phyloP scores from a whole-genome alignment of 2,329 filamentous ascomycete genomes.

The Spiromastix sp. region DNA sequence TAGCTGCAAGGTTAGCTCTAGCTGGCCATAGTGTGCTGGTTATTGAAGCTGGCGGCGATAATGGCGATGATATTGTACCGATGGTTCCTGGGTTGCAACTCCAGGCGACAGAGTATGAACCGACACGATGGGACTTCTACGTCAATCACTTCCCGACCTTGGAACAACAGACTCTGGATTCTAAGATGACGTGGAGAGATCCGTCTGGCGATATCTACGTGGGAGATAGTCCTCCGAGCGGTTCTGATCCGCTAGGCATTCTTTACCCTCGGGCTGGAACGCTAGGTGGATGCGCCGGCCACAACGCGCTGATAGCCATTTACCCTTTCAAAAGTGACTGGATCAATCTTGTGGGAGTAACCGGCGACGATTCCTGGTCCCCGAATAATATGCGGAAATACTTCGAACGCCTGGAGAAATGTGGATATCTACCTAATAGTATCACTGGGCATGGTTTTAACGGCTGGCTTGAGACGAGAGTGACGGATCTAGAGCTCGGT shows the following conservation, averaged over 20 bases:
- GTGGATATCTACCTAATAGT: constrained; percentile 37
- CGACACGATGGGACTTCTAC: constrained; percentile 53
- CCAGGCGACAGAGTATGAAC: constrained; percentile 44
- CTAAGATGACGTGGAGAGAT: constrained; percentile 49
- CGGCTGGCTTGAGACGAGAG: constrained; percentile 47
- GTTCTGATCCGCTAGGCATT: constrained; percentile 41
- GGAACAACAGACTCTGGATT: constrained; percentile 43
- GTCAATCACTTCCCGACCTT: constrained; percentile 52
- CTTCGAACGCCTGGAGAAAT: constrained; percentile 44
- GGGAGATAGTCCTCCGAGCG: constrained; percentile 41
- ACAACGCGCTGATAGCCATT: constrained; percentile 51
- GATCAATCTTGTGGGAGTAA: constrained; percentile 44
- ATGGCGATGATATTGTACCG: constrained; percentile 40
- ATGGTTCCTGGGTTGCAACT: constrained; percentile 46
- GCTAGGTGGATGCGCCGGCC: constrained; percentile 48
- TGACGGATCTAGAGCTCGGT: constrained; percentile 42
- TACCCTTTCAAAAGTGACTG: constrained; percentile 51
- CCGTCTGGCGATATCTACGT: constrained; percentile 43
- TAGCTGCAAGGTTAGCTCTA: constrained; percentile 50
- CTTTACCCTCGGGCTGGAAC: constrained; percentile 48
- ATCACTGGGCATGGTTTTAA: constrained; percentile 44
- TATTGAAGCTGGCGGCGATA: constrained; percentile 51
- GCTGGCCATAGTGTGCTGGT: constrained; percentile 51
- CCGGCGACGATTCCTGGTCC: constrained; percentile 49
- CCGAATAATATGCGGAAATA: constrained; percentile 47